Conservation (phyloP, 1,284 basidiomycete species). For the Singerocomus inundabilis region DNA sequence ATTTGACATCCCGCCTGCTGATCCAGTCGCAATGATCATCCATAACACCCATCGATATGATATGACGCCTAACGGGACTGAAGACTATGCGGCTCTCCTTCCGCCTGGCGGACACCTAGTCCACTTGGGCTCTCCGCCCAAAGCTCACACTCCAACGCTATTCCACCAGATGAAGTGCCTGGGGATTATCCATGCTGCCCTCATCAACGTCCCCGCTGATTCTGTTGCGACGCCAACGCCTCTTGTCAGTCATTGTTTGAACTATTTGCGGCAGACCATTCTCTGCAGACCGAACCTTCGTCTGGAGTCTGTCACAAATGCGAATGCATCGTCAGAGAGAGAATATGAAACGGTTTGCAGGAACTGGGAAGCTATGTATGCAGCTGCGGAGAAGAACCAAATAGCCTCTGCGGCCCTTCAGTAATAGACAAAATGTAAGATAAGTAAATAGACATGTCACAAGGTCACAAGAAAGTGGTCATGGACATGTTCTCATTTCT, state of each 20-base stretch:
- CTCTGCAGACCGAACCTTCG: constrained; percentile 25
- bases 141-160: constrained; percentile 27
- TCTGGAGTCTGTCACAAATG: constrained; percentile 8
- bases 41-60: constrained; percentile 3
- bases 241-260: constrained; percentile 30
- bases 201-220: neutral
- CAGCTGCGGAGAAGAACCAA: constrained; percentile 8
- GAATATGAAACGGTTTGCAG: constrained; percentile 13
- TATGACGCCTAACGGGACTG: neutral
- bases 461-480: too few species aligned
- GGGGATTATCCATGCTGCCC: constrained; percentile 18
- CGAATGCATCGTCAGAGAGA: constrained; percentile 1
- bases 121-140: constrained; percentile 10
- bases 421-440: too few species aligned
- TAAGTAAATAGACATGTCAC: too few species aligned
- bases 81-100: constrained; percentile 8
- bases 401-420: neutral
- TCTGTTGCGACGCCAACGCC: constrained; percentile 2
- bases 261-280: constrained; percentile 31
- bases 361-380: constrained; percentile 8
- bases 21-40: constrained; percentile 4
- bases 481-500: too few species aligned
- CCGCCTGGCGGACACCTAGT: constrained; percentile 8
- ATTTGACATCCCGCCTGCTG: neutral
- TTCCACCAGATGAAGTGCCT: constrained; percentile 35